These are phyloP conservation scores for Tulasnella sp. DNA, from an alignment of 768 basidiomycete species.

Conservation along the genomic window DNA sequence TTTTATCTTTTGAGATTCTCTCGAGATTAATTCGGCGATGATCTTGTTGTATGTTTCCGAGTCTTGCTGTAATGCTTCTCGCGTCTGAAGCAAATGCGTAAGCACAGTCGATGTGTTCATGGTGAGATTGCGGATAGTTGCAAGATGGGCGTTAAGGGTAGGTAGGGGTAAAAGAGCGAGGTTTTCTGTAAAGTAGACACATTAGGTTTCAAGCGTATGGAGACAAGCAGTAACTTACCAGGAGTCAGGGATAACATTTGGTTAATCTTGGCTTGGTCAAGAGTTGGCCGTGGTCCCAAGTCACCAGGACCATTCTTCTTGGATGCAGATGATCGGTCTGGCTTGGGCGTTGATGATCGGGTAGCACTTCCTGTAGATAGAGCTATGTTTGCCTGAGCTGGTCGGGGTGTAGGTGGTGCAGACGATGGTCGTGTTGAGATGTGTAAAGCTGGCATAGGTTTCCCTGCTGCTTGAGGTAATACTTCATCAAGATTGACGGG, in stretches of 20 bases:
- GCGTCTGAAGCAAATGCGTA: constrained; percentile 68
- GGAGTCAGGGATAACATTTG: constrained; percentile 50
- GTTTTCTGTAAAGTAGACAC: constrained; percentile 37
- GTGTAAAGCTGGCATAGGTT: constrained; percentile 62
- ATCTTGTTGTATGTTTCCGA: constrained; percentile 81
- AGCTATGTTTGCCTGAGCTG: constrained; percentile 24
- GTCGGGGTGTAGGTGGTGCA: constrained; percentile 52
- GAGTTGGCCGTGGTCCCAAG: constrained; percentile 64
- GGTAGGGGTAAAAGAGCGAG: constrained; percentile 57
- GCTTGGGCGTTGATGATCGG: constrained; percentile 25
- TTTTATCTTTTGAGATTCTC: constrained; percentile 44
- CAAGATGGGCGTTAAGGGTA: constrained; percentile 50
- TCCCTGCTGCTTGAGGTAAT: constrained; percentile 49
- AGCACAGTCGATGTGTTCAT: constrained; percentile 61
- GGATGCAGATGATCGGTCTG: constrained; percentile 13
- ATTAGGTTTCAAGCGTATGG: background rate
- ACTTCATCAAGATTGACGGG: constrained; percentile 94
- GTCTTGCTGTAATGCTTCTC: constrained; percentile 73
- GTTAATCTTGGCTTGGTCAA: constrained; percentile 53
- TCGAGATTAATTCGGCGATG: constrained; percentile 78
- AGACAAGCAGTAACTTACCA: constrained; percentile 34
- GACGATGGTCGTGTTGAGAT: constrained; percentile 75
- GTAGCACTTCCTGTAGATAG: constrained; percentile 5
- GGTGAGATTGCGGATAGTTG: constrained; percentile 57
- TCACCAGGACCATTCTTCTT: constrained; percentile 25